These are phyloP conservation scores for Tricholoma matsutake DNA, from an alignment of 768 basidiomycete genomes.

Conservation along the genomic window DNA sequence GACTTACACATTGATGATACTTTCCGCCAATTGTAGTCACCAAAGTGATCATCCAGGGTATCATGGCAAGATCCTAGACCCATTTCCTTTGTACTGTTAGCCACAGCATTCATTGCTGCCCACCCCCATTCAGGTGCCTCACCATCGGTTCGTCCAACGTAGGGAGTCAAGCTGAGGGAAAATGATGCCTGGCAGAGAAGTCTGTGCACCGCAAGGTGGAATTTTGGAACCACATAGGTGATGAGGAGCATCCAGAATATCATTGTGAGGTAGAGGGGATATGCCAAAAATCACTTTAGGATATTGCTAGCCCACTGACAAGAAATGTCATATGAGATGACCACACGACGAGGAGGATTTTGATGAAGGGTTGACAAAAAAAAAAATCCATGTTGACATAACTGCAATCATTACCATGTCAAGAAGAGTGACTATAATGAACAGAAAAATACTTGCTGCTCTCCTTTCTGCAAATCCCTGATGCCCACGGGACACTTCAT, in stretches of 20 bases:
- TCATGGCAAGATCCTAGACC: no score
- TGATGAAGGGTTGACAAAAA: conserved; percentile 16
- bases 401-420: not conserved
- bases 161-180: conserved; percentile 19
- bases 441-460: not conserved
- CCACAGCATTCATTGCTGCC: no score
- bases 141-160: conserved; percentile 9
- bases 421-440: not conserved
- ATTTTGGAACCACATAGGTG: no score
- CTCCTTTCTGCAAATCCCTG: no score
- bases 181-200: conserved; percentile 15
- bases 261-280: not conserved
- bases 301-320: conserved; percentile 26
- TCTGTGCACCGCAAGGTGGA: no score
- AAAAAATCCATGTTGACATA: conserved; percentile 26
- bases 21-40: no score
- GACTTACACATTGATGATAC: no score
- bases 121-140: no score
- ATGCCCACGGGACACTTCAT: no score
- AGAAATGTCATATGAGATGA: conserved; percentile 27
- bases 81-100: not conserved
- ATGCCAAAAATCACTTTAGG: conserved; percentile 5
- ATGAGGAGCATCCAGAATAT: not conserved
- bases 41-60: no score
- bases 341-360: conserved; percentile 2